phyloP scores from a whole-genome alignment of 2,329 filamentous ascomycete genomes.

The Sclerotinia subarctica region DNA sequence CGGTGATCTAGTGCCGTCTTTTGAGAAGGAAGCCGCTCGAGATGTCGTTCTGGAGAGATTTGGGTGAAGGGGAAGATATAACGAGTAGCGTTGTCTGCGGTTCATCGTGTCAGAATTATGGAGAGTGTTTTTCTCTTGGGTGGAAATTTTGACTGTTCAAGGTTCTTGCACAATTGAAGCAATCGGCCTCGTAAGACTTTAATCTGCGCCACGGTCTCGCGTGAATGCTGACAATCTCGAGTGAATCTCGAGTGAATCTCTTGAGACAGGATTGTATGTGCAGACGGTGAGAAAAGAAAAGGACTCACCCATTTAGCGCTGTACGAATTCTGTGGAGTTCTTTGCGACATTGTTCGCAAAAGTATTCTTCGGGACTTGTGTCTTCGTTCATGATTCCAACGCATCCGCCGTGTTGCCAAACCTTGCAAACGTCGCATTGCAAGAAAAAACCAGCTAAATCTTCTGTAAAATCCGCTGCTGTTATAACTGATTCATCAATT shows the following conservation, averaged over 20 bases:
- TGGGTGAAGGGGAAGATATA: constrained; percentile 60
- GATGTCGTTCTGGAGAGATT: constrained; percentile 53
- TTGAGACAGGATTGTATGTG: constrained; percentile 22
- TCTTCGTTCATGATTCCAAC: constrained; percentile 95
- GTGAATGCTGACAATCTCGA: constrained; percentile 30
- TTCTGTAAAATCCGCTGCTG: constrained; percentile 56
- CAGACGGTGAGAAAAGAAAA: constrained; percentile 10
- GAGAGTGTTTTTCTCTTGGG: constrained; percentile 16
- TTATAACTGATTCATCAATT: constrained; percentile 55
- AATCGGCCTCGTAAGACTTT: constrained; percentile 38
- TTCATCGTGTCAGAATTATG: constrained; percentile 42
- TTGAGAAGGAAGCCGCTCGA: constrained; percentile 62
- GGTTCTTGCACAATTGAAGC: constrained; percentile 25
- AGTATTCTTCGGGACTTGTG: constrained; percentile 93
- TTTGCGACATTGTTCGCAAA: constrained; percentile 90
- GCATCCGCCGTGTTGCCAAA: constrained; percentile 98
- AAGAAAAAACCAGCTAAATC: constrained; percentile 95
- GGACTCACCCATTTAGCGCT: constrained; percentile 77
- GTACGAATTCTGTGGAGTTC: constrained; percentile 83
- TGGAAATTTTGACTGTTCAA: constrained; percentile 18
- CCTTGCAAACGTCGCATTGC: constrained; percentile 95
- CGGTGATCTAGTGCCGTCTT: constrained; percentile 56
- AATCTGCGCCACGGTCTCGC: constrained; percentile 39
- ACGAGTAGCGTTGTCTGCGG: constrained; percentile 61
- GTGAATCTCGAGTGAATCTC: constrained; percentile 26